Conservation (phyloP, 208 protist species). For the Trypanosoma rangeli region DNA sequence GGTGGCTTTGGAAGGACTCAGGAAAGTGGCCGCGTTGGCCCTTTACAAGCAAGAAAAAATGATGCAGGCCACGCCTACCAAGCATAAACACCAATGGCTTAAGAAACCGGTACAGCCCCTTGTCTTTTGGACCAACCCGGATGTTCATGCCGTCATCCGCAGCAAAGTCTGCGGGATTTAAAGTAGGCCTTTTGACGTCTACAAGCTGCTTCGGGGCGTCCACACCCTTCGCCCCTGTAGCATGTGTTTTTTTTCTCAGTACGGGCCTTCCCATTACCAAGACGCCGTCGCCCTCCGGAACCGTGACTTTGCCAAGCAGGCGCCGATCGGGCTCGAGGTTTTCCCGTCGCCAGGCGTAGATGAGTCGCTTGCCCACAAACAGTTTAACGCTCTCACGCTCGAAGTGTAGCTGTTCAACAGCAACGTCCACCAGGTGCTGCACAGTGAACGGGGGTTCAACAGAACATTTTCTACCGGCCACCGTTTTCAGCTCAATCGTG, state of each 20-base stretch:
- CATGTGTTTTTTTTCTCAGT: neutral
- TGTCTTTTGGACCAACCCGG: neutral
- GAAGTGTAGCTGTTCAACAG: slow-evolving; percentile 36
- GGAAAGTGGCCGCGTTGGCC: slow-evolving; percentile 22
- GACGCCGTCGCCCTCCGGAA: slow-evolving; percentile 9
- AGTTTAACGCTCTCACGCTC: slow-evolving; percentile 39
- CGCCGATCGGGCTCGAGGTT: neutral
- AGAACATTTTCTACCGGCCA: slow-evolving; percentile 37
- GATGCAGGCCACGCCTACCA: slow-evolving; percentile 14
- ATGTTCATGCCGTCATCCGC: neutral
- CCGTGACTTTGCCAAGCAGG: neutral
- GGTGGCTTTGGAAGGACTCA: slow-evolving; percentile 41
- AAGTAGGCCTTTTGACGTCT: neutral
- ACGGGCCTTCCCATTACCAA: slow-evolving; percentile 20
- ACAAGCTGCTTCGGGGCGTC: neutral
- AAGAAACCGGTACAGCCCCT: slow-evolving; percentile 10
- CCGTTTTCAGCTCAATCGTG: slow-evolving; percentile 40
- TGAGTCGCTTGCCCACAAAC: slow-evolving; percentile 16
- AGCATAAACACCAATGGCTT: slow-evolving; percentile 20
- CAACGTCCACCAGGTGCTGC: slow-evolving; percentile 33
- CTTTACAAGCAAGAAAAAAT: slow-evolving; percentile 9
- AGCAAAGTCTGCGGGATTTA: neutral
- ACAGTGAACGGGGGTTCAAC: slow-evolving; percentile 46
- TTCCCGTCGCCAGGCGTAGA: slow-evolving; percentile 11
- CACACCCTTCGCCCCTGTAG: neutral